phyloP scores from a whole-genome alignment of 768 basidiomycete species.

The Kwoniella dejecticola region DNA sequence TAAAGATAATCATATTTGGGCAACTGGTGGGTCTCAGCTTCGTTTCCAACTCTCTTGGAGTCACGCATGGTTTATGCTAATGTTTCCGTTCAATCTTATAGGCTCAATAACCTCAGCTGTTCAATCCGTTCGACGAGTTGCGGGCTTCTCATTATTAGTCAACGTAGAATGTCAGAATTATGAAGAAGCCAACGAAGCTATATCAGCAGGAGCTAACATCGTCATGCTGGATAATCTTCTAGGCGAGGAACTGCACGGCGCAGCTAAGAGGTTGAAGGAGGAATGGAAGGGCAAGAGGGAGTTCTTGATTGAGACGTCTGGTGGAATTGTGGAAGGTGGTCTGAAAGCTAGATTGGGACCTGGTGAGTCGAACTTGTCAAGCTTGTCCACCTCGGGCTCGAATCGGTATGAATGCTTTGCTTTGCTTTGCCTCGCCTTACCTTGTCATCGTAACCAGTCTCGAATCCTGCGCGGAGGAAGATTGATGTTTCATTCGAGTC shows the following conservation, averaged over 20 bases:
- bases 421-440: too few relatives aligned
- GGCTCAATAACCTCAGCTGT: conserved; percentile 92
- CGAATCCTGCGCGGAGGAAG: too few relatives aligned
- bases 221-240: conserved; percentile 95
- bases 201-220: conserved; percentile 90
- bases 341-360: conserved; percentile 76
- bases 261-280: conserved; percentile 71
- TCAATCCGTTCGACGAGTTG: conserved; percentile 77
- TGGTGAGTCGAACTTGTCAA: conserved; percentile 62
- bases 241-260: conserved; percentile 68
- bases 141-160: conserved; percentile 85
- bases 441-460: background rate
- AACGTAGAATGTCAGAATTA: conserved; percentile 91
- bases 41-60: background rate
- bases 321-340: conserved; percentile 88
- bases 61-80: background rate
- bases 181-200: conserved; percentile 93
- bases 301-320: conserved; percentile 90
- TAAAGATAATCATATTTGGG: conserved; percentile 99
- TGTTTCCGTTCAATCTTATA: conserved; percentile 17
- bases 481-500: too few relatives aligned
- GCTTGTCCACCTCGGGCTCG: too few relatives aligned
- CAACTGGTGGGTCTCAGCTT: conserved; percentile 65
- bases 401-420: too few relatives aligned
- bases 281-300: conserved; percentile 75